These are phyloP conservation scores for Podaxis rugospora DNA, from an alignment of 768 basidiomycete genomes.

Conservation along the genomic window DNA sequence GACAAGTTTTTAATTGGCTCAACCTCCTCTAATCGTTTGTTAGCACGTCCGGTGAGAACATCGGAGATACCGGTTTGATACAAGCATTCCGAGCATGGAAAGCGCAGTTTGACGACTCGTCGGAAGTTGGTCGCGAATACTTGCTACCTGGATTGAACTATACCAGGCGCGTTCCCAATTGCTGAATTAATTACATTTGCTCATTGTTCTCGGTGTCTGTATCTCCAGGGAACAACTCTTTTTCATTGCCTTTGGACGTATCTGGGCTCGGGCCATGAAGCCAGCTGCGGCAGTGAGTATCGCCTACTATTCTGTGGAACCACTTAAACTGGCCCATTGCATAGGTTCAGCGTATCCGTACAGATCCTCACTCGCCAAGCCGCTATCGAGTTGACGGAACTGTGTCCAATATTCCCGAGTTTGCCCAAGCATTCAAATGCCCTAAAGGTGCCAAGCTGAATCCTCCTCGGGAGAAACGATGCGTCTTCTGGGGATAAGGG, in stretches of 20 bases:
- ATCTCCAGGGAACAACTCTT: constrained; percentile 80
- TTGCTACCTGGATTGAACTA: constrained; percentile 78
- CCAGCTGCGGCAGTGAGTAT: constrained; percentile 66
- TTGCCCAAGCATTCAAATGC: constrained; percentile 85
- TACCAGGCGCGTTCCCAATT: constrained; percentile 49
- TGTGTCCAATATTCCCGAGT: constrained; percentile 81
- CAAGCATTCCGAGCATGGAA: constrained; percentile 94
- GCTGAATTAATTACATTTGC: background rate
- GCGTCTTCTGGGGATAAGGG: constrained; percentile 70
- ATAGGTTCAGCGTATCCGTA: constrained; percentile 73
- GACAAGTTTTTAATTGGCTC: constrained; percentile 16
- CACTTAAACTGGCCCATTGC: background rate
- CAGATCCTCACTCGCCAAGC: constrained; percentile 86
- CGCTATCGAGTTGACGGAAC: constrained; percentile 84
- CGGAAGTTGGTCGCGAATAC: constrained; percentile 57
- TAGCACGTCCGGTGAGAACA: constrained; percentile 90
- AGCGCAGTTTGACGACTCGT: constrained; percentile 59
- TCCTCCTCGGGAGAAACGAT: constrained; percentile 74
- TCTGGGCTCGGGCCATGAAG: constrained; percentile 84
- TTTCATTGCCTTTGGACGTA: constrained; percentile 85
- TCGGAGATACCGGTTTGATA: constrained; percentile 80
- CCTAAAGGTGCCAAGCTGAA: constrained; percentile 76
- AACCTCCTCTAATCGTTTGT: constrained; percentile 10
- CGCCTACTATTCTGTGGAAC: background rate
- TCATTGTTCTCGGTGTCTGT: background rate